These are phyloP conservation scores for Picochlorum sp. DNA, from an alignment of 139 green algal genomes.

Conservation along the genomic window DNA sequence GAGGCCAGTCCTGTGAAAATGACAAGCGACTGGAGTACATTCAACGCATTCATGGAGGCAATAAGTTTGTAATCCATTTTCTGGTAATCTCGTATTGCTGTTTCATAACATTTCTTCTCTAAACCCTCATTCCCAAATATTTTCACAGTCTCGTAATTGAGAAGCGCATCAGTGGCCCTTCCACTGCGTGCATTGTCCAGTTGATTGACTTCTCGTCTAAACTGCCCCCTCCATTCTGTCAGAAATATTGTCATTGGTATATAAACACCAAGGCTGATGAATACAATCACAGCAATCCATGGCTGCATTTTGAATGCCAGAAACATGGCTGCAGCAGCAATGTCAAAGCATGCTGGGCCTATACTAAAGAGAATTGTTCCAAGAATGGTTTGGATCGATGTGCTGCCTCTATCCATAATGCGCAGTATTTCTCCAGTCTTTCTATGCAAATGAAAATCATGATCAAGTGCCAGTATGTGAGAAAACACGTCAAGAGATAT, in stretches of 20 bases:
- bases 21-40: conserved; percentile 73
- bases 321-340: conserved; percentile 60
- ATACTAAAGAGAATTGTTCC: conserved; percentile 74
- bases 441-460: conserved; percentile 76
- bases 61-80: conserved; percentile 35
- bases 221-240: conserved; percentile 70
- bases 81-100: conserved; percentile 70
- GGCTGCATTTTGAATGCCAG: conserved; percentile 58
- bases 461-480: conserved; percentile 65
- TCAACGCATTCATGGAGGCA: conserved; percentile 62
- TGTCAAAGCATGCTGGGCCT: conserved; percentile 67
- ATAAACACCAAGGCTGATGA: conserved; percentile 71
- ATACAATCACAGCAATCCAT: conserved; percentile 71
- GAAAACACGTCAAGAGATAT: conserved; percentile 63
- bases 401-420: conserved; percentile 68
- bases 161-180: conserved; percentile 72
- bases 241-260: conserved; percentile 81
- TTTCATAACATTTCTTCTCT: conserved; percentile 47
- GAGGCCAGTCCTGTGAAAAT: conserved; percentile 59
- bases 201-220: conserved; percentile 63
- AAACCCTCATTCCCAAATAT: conserved; percentile 73
- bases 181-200: conserved; percentile 64
- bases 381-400: conserved; percentile 64
- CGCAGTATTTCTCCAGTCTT: conserved; percentile 79
- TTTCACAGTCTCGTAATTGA: conserved; percentile 84